phyloP scores from a whole-genome alignment of 192 early-diverging fungal species.

The Cladochytrium replicatum region DNA sequence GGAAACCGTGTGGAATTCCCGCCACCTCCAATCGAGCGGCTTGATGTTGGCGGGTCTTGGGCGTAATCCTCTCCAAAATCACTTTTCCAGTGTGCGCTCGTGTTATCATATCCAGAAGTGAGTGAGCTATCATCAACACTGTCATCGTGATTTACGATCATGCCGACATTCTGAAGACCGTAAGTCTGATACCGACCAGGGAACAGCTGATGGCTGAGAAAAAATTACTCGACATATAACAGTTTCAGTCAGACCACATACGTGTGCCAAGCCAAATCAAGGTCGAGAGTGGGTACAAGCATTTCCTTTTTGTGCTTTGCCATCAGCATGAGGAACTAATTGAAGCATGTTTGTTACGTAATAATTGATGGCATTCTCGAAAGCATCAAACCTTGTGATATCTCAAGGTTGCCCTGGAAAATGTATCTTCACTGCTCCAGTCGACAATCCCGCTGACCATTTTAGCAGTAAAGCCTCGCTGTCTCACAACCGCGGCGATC shows the following conservation, averaged over 20 bases:
- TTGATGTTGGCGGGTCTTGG: too few relatives aligned
- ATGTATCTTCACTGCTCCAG: slow-evolving; percentile 12
- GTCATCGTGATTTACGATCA: slow-evolving; percentile 58
- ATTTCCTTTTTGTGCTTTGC: slow-evolving; percentile 14
- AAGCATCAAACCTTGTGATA: too few relatives aligned
- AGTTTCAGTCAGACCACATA: too few relatives aligned
- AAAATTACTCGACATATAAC: too few relatives aligned
- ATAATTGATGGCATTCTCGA: too few relatives aligned
- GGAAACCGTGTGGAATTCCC: too few relatives aligned
- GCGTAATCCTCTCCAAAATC: too few relatives aligned
- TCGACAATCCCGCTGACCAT: slow-evolving; percentile 30
- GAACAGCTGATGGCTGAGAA: slow-evolving; percentile 52
- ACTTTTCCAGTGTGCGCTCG: too few relatives aligned
- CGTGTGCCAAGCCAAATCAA: slow-evolving; percentile 63
- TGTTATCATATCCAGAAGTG: too few relatives aligned
- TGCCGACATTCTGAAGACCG: slow-evolving; percentile 28
- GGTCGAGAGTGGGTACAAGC: slow-evolving; percentile 55
- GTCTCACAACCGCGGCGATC: slow-evolving; percentile 35
- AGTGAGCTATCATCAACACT: slow-evolving; percentile 27
- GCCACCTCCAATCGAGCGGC: too few relatives aligned
- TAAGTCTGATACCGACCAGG: slow-evolving; percentile 41
- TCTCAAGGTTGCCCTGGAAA: slow-evolving; percentile 22
- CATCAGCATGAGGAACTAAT: slow-evolving; percentile 39
- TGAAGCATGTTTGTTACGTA: too few relatives aligned
- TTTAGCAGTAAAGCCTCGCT: slow-evolving; percentile 39